Base-by-base conservation (phyloP, 192 early-diverging fungal genomes). In the Mortierella claussenii region DNA sequence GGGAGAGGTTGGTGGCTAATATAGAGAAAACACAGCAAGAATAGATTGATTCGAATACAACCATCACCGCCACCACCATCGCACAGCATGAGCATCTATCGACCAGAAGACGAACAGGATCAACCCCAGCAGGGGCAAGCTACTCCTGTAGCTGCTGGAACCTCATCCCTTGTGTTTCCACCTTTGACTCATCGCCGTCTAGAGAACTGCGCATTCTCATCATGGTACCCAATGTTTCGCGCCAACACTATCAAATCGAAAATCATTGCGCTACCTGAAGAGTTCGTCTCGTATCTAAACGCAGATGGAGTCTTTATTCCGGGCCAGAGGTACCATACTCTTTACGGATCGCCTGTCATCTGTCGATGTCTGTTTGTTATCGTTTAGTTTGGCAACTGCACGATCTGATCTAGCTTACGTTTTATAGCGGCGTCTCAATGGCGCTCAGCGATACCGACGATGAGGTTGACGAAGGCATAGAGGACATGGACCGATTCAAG, bases 241-340 rank as follows among this genome's bases (percentile, higher is more conserved):
- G 32, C 65, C 7, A 68, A 83, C 18, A 89, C 95, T 1, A 87
- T 99, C 61, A 90, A 91, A 55, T 91, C 90, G 4, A 80, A 81
- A 42, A 74, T 96, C 30, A 86, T 97, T 46, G 90, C 89, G 6
- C 83, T 99, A 20, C 82, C 92, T 0, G 69, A 79, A 15, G 88
- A 88, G 28, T 97, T 99, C 82, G 58, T 98, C 24, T 82, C 89
- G 11, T 99, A 97, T 54, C 81, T 99, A 26, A 71, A 90, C 42
- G 85, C 89, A 5, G 97, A 99, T 71, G 91, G 95, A 7, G 83
- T 98, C 9, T 89, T 90, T 61, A 80, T 98, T 36, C 95, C 97
- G 0, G 83, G 81, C 2, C 82, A 93, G 54, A 85, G 82, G 85
- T 89, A 81, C 13, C 37, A 40, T 40, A 40, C 37, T 10, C 37